Evolutionary conservation across 305 asterid species (phyloP).

Genomic region (Salvia sclarea): DNA sequence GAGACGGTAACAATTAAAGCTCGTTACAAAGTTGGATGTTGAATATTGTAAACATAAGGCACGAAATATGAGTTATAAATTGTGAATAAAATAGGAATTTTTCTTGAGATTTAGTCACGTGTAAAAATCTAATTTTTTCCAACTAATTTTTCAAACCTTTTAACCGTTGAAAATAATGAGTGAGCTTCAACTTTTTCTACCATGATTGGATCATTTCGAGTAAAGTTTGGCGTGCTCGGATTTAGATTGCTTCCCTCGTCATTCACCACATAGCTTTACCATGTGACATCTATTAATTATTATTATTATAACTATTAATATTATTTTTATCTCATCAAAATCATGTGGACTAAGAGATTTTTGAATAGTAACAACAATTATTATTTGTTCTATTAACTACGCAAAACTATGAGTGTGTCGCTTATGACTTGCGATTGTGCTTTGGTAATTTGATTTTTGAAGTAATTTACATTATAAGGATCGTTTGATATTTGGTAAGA

Average conservation of each 20-base stretch:
- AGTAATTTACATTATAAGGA: no score
- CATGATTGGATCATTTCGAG: background rate
- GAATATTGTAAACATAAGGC: no score
- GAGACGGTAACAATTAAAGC: no score
- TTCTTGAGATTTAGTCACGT: constrained; percentile 12
- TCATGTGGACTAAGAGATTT: background rate
- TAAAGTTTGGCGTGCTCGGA: constrained; percentile 20
- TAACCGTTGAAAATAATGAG: background rate
- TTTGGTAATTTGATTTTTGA: no score
- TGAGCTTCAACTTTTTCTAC: background rate
- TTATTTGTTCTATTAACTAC: no score
- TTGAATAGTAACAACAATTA: background rate
- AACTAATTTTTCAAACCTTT: background rate
- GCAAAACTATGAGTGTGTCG: no score
- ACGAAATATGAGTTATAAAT: background rate
- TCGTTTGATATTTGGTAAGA: no score
- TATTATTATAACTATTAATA: no score
- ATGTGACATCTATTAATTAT: background rate
- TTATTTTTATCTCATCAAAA: background rate
- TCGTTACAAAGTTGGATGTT: no score
- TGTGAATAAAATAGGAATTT: background rate
- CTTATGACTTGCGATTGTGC: no score
- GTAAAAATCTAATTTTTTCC: background rate
- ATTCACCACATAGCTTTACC: constrained; percentile 1
- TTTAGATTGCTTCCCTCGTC: constrained; percentile 4